Base-by-base conservation (phyloP, 805 yeast genomes). In the Wickerhamiella musiphila region DNA sequence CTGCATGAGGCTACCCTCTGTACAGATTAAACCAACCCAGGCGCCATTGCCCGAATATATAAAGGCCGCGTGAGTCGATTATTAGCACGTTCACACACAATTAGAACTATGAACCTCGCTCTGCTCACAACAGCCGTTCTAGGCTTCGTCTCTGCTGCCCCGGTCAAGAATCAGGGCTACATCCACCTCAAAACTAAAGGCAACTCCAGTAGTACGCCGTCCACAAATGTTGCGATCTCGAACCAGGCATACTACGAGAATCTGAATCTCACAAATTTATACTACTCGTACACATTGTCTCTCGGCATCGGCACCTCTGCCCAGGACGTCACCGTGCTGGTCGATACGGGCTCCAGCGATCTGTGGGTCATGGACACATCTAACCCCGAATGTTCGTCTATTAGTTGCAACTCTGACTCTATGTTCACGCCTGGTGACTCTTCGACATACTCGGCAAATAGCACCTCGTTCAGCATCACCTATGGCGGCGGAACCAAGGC, bases 301-400 rank as follows among this genome's bases (percentile, higher is more conserved):
- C 46, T 54, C 12, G 48, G 47, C 10, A 39, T 54, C 3, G 84
- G 86, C 4, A 65, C 78, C 0, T 63, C 71, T 1, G 41, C 56
- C 0, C 74, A 73, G 40, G 39, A 52, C 3, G 58, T 73, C 4
- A 57, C 56, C 3, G 70, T 73, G 10, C 48, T 73, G 19, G 48
- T 77, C 9, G 86, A 77, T 44, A 76, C 84, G 1, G 84, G 84
- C 1, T 72, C 82, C 0, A 62, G 77, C 1, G 84, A 76, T 47
- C 47, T 75, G 25, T 74, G 79, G 79, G 65, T 73, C n/a, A 36
- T 42, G 32, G 34, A 36, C 10, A 27, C 31, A 5, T 21, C 17
- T 9, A 42, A 37, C 33, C 43, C 45, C 12, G 37, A 23, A 28
- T 38, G 39, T 32, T 24, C 35, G 18, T 11, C 19, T 1, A 11